Evolutionary conservation across 2,329 filamentous ascomycete genomes (phyloP), one percentile per base, ranked within the genome.

Genomic region (Elsinoe australis): DNA sequence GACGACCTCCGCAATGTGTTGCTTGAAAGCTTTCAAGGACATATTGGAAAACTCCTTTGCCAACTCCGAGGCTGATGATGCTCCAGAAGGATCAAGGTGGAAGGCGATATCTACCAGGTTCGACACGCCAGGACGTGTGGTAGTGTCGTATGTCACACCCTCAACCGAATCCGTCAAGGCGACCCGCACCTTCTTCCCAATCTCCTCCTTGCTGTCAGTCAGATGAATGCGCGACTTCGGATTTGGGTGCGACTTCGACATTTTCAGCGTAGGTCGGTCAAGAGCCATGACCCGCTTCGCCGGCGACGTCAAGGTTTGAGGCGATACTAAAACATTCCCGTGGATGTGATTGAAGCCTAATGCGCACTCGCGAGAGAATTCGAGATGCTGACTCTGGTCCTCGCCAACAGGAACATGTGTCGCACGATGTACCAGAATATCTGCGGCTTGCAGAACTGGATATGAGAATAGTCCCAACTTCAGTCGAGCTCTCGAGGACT

Each of bases 381-480:
- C 92, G 17, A 98, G 78, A 66, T 98, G 92, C 59, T 98, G 92
- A 49, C 73, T 74, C 67, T 98, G 92, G 64, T 98, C 92, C 56
- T 94, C 85, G n/a, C 92, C 92, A 1, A 98, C 90, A 8, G 92
- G 92, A 18, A 98, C 90, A 67, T 95, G 87, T 1, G 90, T 95
- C 52, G 90, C 85, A 56, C 82, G 73, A 62, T 95, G 89, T 5
- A 96, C 77, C 29, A 96, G 75, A 39, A 98, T 85, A 66, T 98
- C 92, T 34, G 92, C 92, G 15, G 92, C 90, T 67, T 95, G 89
- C 1, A 98, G 77, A 29, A 98, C 88, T 1, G 92, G 92, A 62
- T 98, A 98, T 5, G 89, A 94, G 63, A 96, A 95, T 3, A 98
- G 74, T 12, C 92, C 90, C 3, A 95, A 78, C 64, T 92, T 94